Base-by-base conservation (phyloP, 2,329 filamentous ascomycete species). In the Colletotrichum acutatum region DNA sequence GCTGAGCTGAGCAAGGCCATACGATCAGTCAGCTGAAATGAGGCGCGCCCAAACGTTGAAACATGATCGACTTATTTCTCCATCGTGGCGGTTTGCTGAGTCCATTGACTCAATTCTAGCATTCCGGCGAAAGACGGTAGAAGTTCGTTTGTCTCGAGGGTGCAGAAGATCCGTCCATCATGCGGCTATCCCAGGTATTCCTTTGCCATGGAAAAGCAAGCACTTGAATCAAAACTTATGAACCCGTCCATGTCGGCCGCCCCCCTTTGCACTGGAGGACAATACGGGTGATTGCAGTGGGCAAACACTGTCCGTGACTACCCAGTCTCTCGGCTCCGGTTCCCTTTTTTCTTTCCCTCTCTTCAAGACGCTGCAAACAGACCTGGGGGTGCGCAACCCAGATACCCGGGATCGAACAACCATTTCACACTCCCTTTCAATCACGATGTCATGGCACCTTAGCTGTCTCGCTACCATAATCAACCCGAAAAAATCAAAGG, bases 281-380 rank as follows among this genome's bases (percentile, higher is more conserved):
- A 49, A 19, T 49, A n/a, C 42, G 42, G 42, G n/a, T n/a, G 9
- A 49, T 49, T n/a, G 42, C 19, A 49, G 42, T 49, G 6, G 19
- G 19, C 42, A 49, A 49, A n/a, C 42, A 49, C 16, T 19, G 19
- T 49, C 42, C 19, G 42, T 60, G 32, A 34, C 46, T 49, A 56
- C 26, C 64, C 57, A 57, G 34, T 34, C 46, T 57, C 42, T 54
- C 52, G 70, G 64, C 59, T 62, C 37, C 68, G 60, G 46, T 54
- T 71, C 58, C 59, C 58, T 26, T 59, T 52, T 19, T 22, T 12
- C n/a, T 11, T 34, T 30, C 32, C 26, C 19, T 59, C n/a, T 26
- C 62, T 57, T n/a, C 19, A n/a, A n/a, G 42, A 26, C 19, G 26
- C 16, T n/a, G 8, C 46, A 54, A 54, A 34, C 49, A 34, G 11